A percentile compares a stretch with the other conserved stretches of the same genome.
phyloP scores from a whole-genome alignment of 495 filamentous ascomycete species.

The Halenospora varia region DNA sequence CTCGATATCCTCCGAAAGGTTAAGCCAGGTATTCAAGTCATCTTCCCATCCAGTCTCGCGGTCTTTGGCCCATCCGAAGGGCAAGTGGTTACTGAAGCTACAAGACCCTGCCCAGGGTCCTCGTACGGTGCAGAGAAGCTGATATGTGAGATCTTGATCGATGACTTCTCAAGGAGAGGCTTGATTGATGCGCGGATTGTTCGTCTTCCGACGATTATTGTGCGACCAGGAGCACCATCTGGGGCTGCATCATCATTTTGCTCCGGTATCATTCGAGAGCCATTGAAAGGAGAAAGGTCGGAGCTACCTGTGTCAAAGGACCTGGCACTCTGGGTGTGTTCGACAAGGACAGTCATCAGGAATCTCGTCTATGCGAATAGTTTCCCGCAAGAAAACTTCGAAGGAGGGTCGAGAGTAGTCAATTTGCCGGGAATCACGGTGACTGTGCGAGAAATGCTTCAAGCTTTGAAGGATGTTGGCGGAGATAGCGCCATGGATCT shows the following conservation, averaged over 20 bases:
- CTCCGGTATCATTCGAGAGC: constrained; percentile 66
- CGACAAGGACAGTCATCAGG: constrained; percentile 59
- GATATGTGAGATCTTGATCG: constrained; percentile 65
- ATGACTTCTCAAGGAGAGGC: constrained; percentile 67
- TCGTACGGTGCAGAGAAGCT: constrained; percentile 78
- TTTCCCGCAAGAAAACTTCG: constrained; percentile 47
- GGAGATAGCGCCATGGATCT: constrained; percentile 59
- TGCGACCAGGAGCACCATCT: constrained; percentile 68
- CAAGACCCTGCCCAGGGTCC: constrained; percentile 59
- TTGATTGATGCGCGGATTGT: constrained; percentile 60
- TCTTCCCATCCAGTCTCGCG: constrained; percentile 43
- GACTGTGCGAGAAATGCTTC: constrained; percentile 66
- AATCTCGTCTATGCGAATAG: constrained; percentile 61
- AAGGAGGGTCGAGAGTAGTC: constrained; percentile 48
- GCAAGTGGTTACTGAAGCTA: constrained; percentile 48
- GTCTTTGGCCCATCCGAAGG: constrained; percentile 53
- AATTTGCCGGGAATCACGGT: constrained; percentile 70
- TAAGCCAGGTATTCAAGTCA: constrained; percentile 55
- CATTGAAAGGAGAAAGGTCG: constrained; percentile 49
- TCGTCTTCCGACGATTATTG: constrained; percentile 69
- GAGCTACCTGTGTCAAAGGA: constrained; percentile 51
- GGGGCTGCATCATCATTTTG: constrained; percentile 71
- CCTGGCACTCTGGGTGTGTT: constrained; percentile 62
- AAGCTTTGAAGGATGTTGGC: constrained; percentile 62
- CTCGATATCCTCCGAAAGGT: constrained; percentile 51